Evolutionary conservation across 129 eudicot species (phyloP).

Genomic region (Helianthus tuberosus): DNA sequence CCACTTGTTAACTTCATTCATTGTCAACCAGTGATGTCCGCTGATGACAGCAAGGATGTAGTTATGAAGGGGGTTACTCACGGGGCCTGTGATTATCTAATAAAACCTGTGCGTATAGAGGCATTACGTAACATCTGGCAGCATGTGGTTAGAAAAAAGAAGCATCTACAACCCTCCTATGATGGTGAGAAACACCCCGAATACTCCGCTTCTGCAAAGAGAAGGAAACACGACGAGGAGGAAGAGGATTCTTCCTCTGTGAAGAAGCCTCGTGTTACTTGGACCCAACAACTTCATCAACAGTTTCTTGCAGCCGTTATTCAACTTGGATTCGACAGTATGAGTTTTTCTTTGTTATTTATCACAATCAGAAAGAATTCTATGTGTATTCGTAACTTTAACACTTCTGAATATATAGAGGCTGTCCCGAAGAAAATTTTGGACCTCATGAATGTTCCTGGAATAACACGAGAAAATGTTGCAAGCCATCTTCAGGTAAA

Average conservation of each 20-base stretch:
- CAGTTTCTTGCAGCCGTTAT: conserved; percentile 87
- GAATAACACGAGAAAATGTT: conserved; percentile 86
- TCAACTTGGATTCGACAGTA: conserved; percentile 92
- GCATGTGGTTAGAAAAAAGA: conserved; percentile 57
- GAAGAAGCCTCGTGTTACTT: conserved; percentile 86
- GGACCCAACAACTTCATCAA: conserved; percentile 93
- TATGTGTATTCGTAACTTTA: conserved; percentile 3
- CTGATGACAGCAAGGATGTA: conserved; percentile 56
- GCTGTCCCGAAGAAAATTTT: conserved; percentile 97
- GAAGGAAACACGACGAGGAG: conserved; percentile 60
- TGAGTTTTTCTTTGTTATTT: neutral
- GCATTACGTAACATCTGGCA: conserved; percentile 73
- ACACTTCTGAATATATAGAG: conserved; percentile 45
- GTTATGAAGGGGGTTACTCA: conserved; percentile 74
- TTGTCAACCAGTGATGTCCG: conserved; percentile 57
- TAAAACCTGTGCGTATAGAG: conserved; percentile 65
- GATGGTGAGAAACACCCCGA: conserved; percentile 28
- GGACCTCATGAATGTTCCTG: conserved; percentile 95
- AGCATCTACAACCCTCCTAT: neutral
- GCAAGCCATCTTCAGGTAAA: conserved; percentile 97
- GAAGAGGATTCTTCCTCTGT: conserved; percentile 60
- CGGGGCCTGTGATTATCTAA: conserved; percentile 72
- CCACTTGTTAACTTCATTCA: conserved; percentile 12
- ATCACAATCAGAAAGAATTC: neutral
- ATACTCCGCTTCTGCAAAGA: conserved; percentile 68